A percentile compares a stretch with the other conserved stretches of the same genome.
Evolutionary conservation across 2,329 filamentous ascomycete species (phyloP).

Genomic region (Penicillium sp.): DNA sequence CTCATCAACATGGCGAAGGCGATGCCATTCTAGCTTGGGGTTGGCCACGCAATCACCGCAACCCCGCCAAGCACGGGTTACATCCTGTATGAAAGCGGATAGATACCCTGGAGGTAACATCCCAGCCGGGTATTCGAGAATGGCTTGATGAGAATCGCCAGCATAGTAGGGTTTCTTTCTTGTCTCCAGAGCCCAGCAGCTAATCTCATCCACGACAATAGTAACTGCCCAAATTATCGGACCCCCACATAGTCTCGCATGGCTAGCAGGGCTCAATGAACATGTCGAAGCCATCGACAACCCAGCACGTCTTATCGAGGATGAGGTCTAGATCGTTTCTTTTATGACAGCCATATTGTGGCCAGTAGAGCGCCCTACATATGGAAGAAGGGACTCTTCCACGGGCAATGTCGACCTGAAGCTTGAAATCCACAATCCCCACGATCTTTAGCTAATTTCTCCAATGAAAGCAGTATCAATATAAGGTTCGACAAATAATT

Average conservation of each 20-base stretch:
- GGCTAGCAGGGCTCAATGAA: neutral
- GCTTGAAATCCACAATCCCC: neutral
- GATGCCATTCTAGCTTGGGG: neutral
- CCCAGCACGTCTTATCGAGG: neutral
- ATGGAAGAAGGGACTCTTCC: neutral
- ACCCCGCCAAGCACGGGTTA: neutral
- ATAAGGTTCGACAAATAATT: neutral
- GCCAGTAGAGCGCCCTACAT: neutral
- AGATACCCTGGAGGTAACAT: neutral
- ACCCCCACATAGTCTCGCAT: neutral
- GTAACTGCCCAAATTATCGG: neutral
- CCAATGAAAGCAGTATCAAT: neutral
- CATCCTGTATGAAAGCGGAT: neutral
- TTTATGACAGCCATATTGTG: neutral
- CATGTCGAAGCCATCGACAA: neutral
- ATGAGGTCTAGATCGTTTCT: neutral
- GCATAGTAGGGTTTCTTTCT: neutral
- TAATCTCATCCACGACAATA: neutral
- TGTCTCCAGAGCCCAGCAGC: neutral
- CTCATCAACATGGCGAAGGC: neutral
- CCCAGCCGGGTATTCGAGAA: neutral
- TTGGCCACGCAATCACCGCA: neutral
- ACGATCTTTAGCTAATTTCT: neutral
- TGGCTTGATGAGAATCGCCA: neutral
- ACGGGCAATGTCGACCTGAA: neutral